phyloP scores from a whole-genome alignment of 2,329 filamentous ascomycete genomes.

The Diaporthe ampelina region DNA sequence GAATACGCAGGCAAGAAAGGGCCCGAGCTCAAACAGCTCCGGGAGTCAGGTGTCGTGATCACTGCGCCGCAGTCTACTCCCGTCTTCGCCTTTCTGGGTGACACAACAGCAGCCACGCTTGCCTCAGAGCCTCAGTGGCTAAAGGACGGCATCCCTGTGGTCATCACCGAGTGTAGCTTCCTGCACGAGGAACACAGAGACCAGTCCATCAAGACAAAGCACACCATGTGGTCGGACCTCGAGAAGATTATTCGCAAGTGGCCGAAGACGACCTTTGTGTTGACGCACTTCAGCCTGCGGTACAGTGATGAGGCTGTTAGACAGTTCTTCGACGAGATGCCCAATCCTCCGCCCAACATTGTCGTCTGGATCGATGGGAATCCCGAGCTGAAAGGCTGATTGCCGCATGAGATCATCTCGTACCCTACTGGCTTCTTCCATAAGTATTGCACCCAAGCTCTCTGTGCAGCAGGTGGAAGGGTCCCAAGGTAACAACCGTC shows the following conservation, averaged over 20 bases:
- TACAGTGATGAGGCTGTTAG: slow-evolving; percentile 58
- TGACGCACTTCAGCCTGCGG: slow-evolving; percentile 63
- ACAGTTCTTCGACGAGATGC: slow-evolving; percentile 57
- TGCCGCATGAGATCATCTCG: not conserved
- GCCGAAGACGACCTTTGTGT: slow-evolving; percentile 59
- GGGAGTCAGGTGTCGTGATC: slow-evolving; percentile 54
- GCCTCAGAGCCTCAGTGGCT: slow-evolving; percentile 58
- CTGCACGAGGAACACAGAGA: slow-evolving; percentile 57
- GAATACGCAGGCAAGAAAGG: slow-evolving; percentile 55
- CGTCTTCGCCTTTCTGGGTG: slow-evolving; percentile 63
- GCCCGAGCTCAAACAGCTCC: slow-evolving; percentile 54
- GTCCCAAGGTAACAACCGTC: not conserved
- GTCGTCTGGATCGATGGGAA: slow-evolving; percentile 62
- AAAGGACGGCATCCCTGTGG: slow-evolving; percentile 55
- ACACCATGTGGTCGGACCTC: slow-evolving; percentile 62
- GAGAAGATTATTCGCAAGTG: slow-evolving; percentile 59
- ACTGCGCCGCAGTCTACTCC: slow-evolving; percentile 56
- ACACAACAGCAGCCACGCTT: slow-evolving; percentile 59
- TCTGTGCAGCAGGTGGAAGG: not conserved
- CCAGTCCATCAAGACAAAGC: slow-evolving; percentile 62
- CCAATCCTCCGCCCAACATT: slow-evolving; percentile 57
- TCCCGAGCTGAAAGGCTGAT: slow-evolving; percentile 15
- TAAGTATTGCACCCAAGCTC: not conserved
- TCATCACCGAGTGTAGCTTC: slow-evolving; percentile 66
- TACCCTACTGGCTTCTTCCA: not conserved